phyloP scores from a whole-genome alignment of 1,284 basidiomycete genomes.

The Caloboletus inedulis region DNA sequence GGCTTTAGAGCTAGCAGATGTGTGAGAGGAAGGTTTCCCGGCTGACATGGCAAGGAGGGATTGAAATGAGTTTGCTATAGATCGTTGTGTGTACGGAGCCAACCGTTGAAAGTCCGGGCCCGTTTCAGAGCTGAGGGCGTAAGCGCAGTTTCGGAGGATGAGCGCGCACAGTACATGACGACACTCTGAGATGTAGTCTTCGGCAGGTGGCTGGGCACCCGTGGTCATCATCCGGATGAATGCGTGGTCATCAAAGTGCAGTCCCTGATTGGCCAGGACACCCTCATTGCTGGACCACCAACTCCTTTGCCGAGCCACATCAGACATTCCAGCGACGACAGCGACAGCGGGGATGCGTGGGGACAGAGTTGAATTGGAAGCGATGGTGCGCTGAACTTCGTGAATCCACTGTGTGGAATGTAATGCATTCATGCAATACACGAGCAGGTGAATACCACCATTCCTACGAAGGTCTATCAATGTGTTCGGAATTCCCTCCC shows the following conservation, averaged over 20 bases:
- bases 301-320: constrained; percentile 10
- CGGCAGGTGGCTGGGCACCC: background rate
- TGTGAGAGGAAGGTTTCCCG: constrained; percentile 7
- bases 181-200: constrained; percentile 7
- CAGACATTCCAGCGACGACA: constrained; percentile 18
- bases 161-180: constrained; percentile 15
- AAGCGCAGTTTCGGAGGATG: constrained; percentile 14
- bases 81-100: constrained; percentile 10
- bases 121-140: constrained; percentile 3
- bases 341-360: constrained; percentile 19
- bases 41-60: constrained; percentile 8
- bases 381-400: constrained; percentile 11
- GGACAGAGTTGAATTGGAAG: background rate
- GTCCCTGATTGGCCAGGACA: constrained; percentile 9
- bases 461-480: constrained; percentile 14
- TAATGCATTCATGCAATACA: constrained; percentile 22
- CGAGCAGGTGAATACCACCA: constrained; percentile 21
- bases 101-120: constrained; percentile 1
- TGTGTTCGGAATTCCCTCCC: constrained; percentile 7
- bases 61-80: constrained; percentile 16
- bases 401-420: constrained; percentile 18
- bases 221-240: constrained; percentile 15
- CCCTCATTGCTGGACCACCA: constrained; percentile 22
- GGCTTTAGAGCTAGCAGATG: background rate
- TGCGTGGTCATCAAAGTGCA: constrained; percentile 17